Evolutionary conservation across 2,329 filamentous ascomycete species (phyloP), one percentile per base, ranked within the genome.

Genomic region (Colletotrichum shisoi): DNA sequence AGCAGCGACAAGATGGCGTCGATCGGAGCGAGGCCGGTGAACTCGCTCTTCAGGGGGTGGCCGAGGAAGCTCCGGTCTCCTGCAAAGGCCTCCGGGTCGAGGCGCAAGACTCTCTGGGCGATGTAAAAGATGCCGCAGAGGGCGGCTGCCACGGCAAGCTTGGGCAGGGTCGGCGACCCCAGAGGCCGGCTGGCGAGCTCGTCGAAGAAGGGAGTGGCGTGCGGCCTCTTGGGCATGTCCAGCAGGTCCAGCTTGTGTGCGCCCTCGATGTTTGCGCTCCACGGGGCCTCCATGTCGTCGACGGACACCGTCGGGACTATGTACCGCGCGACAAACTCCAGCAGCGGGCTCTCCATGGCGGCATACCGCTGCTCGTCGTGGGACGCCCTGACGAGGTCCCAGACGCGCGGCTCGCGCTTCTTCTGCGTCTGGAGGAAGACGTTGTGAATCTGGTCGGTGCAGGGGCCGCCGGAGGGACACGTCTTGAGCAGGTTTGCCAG

Each of bases 381-480:
- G 9, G 72, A 61, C 2, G 31, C 60, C 7, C 57, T 45, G 5
- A 73, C 59, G 8, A 70, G 59, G 7, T 51, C 19, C 39, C 61
- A 40, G 1, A 69, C 69, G 7, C 71, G 65, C 2, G 58, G 19
- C 24, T 71, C 46, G 4, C 74, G 69, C 24, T 63, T 54, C 7
- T 49, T 51, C 27, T 75, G 72, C 15, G 70, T 71, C 49, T 73
- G 53, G 5, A 54, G 0, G 27, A 72, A 72, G 8, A 71, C 61
- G 5, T 49, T 39, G 3, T 68, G 24, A 17, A 72, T 51, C 4
- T 73, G 71, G 11, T 56, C 61, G 3, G 60, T 67, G 6, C 19
- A 62, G 4, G 73, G 27, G 27, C 27, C 48, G 42, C 57, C 66
- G 5, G 40, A 17, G 9, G 63, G 68, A 21, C 53, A 24, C 1